Evolutionary conservation across 495 filamentous ascomycete genomes (phyloP), one percentile per base, ranked within the genome.

Genomic region (Usnea hakonensis): DNA sequence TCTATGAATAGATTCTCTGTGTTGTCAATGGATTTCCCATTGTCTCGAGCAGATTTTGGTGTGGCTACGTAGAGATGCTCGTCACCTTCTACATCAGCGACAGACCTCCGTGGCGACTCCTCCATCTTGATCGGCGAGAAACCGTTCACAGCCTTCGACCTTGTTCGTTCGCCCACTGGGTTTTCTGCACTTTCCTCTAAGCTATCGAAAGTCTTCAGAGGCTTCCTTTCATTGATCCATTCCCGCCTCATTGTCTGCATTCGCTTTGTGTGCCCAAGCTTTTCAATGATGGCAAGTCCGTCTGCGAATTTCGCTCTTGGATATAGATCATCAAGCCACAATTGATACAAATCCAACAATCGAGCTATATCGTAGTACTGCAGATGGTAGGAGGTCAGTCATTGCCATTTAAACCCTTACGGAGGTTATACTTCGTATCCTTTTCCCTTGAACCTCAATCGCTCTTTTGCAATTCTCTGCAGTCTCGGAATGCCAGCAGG

Each of bases 271-370:
- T 97, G 94, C 2, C 94, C 94, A 5, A 91, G 75, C 74, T 95
- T 97, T 73, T 99, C 95, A 10, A 97, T 90, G 74, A 97, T 97
- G 37, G 85, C 75, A 23, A 97, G 77, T 6, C 89, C 94, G 69
- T 99, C 95, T 30, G 87, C 79, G 63, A 99, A 97, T 69, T 91
- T 95, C 1, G 92, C 94, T 66, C 92, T 90, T 48, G 94, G 95
- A 67, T 90, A 99, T 30, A 99, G 79, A 63, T 96, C 90, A 71
- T 99, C 94, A 7, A 97, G 89, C 94, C 94, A 99, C 65, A 95
- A 75, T 71, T 97, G 94, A 71, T 97, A 99, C 69, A 91, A 88
- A 46, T 88, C 87, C 62, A 99, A 81, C 14, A 99, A 80, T 55
- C 86, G 85, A 3, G 87, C 81, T 3, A 90, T 81, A 71, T 99